Conservation (phyloP, 345 rosid species). For the Eucalyptus polybractea region DNA sequence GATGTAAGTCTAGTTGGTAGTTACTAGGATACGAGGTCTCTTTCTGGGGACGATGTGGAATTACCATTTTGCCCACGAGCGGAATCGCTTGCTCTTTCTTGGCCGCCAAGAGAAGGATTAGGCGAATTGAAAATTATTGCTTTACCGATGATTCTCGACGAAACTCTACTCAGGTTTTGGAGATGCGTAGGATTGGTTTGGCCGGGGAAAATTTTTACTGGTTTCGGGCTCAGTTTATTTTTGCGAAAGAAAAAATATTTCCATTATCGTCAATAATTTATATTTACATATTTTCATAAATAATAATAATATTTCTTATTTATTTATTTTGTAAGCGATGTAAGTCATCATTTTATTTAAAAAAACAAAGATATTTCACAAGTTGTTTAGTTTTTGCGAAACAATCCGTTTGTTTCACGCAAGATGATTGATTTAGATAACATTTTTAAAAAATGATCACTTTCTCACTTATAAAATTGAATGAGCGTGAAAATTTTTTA, state of each 20-base stretch:
- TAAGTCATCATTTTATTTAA: no score
- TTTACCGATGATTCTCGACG: not conserved
- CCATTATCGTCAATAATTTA: not conserved
- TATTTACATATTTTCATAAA: not conserved
- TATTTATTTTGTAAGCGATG: no score
- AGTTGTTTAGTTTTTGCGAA: no score
- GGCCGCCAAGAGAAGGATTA: not conserved
- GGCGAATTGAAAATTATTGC: not conserved
- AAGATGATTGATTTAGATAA: no score
- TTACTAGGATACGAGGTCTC: not conserved
- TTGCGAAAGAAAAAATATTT: not conserved
- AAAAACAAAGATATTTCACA: no score
- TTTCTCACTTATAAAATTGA: not conserved
- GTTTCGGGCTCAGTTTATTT: not conserved
- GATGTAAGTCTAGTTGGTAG: not conserved
- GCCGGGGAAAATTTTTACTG: not conserved
- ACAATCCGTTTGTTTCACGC: fast-evolving
- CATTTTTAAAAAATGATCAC: no score
- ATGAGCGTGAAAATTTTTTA: fast-evolving
- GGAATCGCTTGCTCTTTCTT: not conserved
- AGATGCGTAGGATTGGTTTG: not conserved
- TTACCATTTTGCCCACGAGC: not conserved
- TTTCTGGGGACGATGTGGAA: not conserved
- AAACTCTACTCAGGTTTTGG: not conserved
- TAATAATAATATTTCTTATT: no score